Percentiles rank a stretch among this genome's conserved stretches.
These are phyloP conservation scores for Biscogniauxia mediterranea DNA, from an alignment of 2,329 filamentous ascomycete species.

Conservation along the genomic window DNA sequence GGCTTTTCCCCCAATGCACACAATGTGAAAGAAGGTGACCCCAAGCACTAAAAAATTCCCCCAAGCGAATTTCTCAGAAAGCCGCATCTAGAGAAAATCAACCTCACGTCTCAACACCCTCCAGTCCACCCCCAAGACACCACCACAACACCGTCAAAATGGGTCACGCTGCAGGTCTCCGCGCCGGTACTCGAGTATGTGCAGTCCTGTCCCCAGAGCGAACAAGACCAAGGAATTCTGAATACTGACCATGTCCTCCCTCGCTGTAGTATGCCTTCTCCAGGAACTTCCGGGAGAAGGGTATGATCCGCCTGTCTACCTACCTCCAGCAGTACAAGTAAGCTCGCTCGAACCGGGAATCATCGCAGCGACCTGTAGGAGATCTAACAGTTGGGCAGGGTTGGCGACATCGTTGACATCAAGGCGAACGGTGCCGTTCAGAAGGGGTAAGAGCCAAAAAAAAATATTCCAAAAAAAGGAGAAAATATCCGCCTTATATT, in stretches of 20 bases:
- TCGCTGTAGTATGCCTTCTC: conserved; percentile 78
- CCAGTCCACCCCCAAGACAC: conserved; percentile 28
- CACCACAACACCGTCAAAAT: conserved; percentile 61
- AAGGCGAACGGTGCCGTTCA: conserved; percentile 98
- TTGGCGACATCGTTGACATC: conserved; percentile 98
- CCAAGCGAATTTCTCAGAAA: conserved; percentile 27
- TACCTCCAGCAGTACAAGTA: conserved; percentile 94
- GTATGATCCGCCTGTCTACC: conserved; percentile 88
- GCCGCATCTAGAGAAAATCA: conserved; percentile 20
- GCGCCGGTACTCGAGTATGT: conserved; percentile 80
- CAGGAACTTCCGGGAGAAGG: conserved; percentile 91
- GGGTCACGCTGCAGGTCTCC: conserved; percentile 86
- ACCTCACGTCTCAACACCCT: conserved; percentile 19
- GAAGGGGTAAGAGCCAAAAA: conserved; percentile 73
- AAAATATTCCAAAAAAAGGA: conserved; percentile 13
- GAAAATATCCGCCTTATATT: conserved; percentile 19
- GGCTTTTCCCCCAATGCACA: conserved; percentile 10
- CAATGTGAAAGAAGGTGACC: conserved; percentile 13
- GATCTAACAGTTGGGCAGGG: conserved; percentile 57
- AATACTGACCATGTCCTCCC: conserved; percentile 24
- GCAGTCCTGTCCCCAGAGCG: conserved; percentile 7
- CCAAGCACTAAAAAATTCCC: conserved; percentile 19
- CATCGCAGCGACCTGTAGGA: conserved; percentile 13
- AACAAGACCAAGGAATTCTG: conserved; percentile 11
- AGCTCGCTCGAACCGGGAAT: conserved; percentile 27